Base-by-base conservation (phyloP, 768 basidiomycete species). In the Phlebiopsis gigantea region DNA sequence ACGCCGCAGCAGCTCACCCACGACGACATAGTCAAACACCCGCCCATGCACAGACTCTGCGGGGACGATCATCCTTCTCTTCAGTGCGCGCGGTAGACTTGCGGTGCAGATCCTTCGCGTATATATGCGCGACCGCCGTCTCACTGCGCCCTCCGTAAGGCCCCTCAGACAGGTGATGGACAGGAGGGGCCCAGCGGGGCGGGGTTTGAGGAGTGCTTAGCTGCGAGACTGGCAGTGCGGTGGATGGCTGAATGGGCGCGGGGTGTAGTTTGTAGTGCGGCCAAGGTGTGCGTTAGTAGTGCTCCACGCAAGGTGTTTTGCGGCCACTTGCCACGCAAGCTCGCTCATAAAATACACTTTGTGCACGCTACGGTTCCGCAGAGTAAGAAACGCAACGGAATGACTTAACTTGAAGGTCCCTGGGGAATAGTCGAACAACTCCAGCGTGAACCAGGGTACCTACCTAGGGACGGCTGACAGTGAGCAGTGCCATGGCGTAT, bases 1-100 rank as follows among this genome's bases (percentile, higher is more conserved):
- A 17, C 26, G 29, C 22, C n/a, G 29, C 2, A 55, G 34, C 34
- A 10, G 17, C 53, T 26, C 31, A 57, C 59, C 59, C 22, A 57
- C 48, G 22, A 60, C 30, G 34, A 60, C 50, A 39, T 52, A 57
- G 55, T 60, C 59, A 41, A 60, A 56, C 8, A 21, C 34, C 31
- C 54, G 53, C 7, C 28, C 21, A 21, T 30, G 17, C 4, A 48
- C 17, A 8, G 26, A 29, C 4, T 48, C 28, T 8, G 47, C n/a
- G 4, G 47, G 47, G 21, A 30, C 28, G 29, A 48, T 29, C 47
- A 48, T 48, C 26, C 22, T 47, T 24, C 24, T 21, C 14, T 25
- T 17, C 28, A 45, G 24, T 10, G 24, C 19, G 44, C n/a, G 44
- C n/a, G 2, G 44, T 10, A 19, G 21, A 19, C n/a, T 45, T 19